These are phyloP conservation scores for Cenchrus purpureus DNA, from an alignment of 176 grass and related monocot genomes.

Conservation along the genomic window DNA sequence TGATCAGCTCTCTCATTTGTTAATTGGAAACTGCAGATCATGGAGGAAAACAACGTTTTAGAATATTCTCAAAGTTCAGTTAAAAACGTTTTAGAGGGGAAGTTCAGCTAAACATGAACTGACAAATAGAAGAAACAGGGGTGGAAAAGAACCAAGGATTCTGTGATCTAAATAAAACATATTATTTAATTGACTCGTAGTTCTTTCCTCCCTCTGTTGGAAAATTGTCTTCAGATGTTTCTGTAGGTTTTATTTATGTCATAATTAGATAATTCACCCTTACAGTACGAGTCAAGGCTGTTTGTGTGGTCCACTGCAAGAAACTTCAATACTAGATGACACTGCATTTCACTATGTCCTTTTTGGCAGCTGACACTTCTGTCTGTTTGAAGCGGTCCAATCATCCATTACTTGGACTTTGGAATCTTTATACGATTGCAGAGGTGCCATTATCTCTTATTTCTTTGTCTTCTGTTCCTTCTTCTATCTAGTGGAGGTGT, in stretches of 20 bases:
- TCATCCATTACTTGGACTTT: conserved; percentile 10
- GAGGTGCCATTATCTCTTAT: not conserved
- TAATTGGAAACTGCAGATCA: not conserved
- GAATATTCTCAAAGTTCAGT: not conserved
- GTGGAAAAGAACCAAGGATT: not conserved
- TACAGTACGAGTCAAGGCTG: not conserved
- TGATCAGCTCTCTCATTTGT: not conserved
- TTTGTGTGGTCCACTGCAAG: not conserved
- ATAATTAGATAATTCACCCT: not conserved
- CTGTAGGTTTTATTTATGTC: not conserved
- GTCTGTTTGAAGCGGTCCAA: conserved; percentile 6
- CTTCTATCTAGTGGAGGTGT: conserved; percentile 24
- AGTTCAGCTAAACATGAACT: not conserved
- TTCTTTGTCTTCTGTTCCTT: not conserved
- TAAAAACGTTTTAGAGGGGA: not conserved
- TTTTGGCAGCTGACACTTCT: not conserved
- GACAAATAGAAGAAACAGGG: conserved; percentile 10
- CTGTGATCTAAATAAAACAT: too few relatives aligned
- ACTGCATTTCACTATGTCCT: not conserved
- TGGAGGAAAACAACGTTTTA: not conserved
- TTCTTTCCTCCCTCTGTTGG: not conserved
- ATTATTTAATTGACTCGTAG: not conserved
- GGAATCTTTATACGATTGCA: not conserved
- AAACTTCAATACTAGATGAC: conserved; percentile 22
- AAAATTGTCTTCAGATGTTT: not conserved